Evolutionary conservation across 202 grass and related monocot species (phyloP).

Genomic region (Digitaria exilis): DNA sequence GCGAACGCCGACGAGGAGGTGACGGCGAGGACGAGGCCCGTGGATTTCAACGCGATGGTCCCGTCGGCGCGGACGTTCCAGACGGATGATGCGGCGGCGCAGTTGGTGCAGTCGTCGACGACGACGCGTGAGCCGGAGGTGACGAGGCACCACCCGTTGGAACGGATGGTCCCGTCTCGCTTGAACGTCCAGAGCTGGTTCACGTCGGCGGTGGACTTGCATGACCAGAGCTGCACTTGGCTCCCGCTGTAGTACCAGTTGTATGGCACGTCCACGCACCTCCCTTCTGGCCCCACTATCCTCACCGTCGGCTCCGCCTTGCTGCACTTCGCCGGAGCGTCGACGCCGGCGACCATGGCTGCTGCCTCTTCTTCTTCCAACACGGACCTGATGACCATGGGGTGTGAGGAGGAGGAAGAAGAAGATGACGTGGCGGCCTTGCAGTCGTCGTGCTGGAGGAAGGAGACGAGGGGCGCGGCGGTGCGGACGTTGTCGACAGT

Average conservation of each 20-base stretch:
- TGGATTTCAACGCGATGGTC: background rate
- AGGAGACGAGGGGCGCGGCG: background rate
- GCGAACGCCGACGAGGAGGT: background rate
- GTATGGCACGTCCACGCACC: conserved; percentile 16
- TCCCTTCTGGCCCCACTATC: background rate
- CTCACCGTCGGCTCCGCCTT: background rate
- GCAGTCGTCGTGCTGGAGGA: background rate
- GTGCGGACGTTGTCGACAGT: background rate
- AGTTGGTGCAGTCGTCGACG: background rate
- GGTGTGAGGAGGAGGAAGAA: background rate
- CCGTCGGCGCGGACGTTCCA: background rate
- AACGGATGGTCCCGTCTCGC: background rate
- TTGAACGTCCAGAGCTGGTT: conserved; percentile 12
- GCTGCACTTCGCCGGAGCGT: background rate
- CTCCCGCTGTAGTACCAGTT: background rate
- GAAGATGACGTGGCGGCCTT: background rate
- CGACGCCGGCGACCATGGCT: background rate
- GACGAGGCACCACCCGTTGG: background rate
- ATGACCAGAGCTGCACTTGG: background rate
- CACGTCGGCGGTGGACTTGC: background rate
- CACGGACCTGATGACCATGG: background rate
- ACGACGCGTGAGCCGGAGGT: background rate
- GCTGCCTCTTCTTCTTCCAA: background rate
- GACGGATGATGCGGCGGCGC: too few species aligned
- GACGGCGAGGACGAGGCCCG: background rate